Base-by-base conservation (phyloP, 805 yeast genomes). In the Spathaspora gorwiae region DNA sequence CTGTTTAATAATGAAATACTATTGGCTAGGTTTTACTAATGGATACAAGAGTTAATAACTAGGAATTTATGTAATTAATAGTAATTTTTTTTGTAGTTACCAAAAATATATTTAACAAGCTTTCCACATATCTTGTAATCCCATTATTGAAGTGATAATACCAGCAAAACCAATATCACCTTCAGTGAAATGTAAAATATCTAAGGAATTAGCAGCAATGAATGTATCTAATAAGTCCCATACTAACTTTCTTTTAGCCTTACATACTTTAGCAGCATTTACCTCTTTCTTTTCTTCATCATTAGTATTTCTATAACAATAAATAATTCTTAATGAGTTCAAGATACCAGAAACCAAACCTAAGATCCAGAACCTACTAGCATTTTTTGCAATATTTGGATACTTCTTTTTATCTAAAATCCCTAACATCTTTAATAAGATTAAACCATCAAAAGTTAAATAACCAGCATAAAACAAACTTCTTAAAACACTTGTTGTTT, bases 121-220 rank as follows among this genome's bases (percentile, higher is more conserved):
- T 33, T 61, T 68, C 95, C 95, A 83, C 53, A 82, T 59, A 55
- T 85, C 90, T 60, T 76, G 79, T 43, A 89, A 70, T 37, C 96
- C 96, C 65, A 89, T 71, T 40, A 81, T 48, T 35, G 96, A 84
- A 30, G 97, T 89, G 47, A 87, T 67, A 26, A 85, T 76, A 60
- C 98, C 98, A 34, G 94, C 89, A 47, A 83, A 67, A 33, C 95
- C 97, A 42, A 89, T 79, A 36, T 82, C 74, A 41, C 95, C 94
- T 55, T 90, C 97, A 60, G 81, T 79, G 55, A 80, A 70, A 54
- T 73, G 72, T 54, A 85, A 68, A 65, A 72, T 67, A 46, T 77
- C 73, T 64, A 87, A 76, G 44, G 81, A 78, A 64, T 85, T 81
- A 59, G 83, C 68, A 10, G 94, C 95, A 56, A 90, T 83, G 50